These are phyloP conservation scores for Hygrophila difformis DNA, from an alignment of 257 asterid genomes.

Conservation along the genomic window DNA sequence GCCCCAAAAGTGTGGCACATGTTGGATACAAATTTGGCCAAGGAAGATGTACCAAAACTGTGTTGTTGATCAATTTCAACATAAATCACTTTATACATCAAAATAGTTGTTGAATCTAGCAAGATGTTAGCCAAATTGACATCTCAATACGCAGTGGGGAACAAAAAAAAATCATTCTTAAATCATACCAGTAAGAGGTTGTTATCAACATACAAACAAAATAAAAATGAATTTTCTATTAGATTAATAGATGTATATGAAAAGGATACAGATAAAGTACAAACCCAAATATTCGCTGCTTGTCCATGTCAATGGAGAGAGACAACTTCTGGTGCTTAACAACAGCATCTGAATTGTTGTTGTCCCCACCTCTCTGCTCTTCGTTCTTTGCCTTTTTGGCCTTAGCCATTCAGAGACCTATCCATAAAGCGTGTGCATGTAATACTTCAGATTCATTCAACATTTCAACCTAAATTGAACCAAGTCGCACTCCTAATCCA, in stretches of 20 bases:
- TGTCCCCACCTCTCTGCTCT: slow-evolving; percentile 71
- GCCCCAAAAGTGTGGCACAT: no score
- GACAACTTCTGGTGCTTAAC: slow-evolving; percentile 96
- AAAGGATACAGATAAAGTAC: background rate
- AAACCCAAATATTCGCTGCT: slow-evolving; percentile 80
- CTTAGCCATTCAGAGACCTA: slow-evolving; percentile 68
- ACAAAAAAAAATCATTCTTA: background rate
- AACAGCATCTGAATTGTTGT: slow-evolving; percentile 68
- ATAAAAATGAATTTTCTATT: no score
- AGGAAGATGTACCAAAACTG: no score
- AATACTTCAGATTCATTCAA: no score
- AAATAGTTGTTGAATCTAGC: no score
- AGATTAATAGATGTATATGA: no score
- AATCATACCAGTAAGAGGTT: slow-evolving; percentile 1
- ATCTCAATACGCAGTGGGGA: background rate
- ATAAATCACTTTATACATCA: no score
- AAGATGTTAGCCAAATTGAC: background rate
- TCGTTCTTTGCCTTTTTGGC: slow-evolving; percentile 75
- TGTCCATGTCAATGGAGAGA: slow-evolving; percentile 83
- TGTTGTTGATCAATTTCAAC: no score
- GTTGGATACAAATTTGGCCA: no score
- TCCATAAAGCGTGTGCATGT: no score
- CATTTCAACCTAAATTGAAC: no score
- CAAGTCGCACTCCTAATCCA: no score
- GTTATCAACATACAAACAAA: background rate